Evolutionary conservation across 2,329 filamentous ascomycete genomes (phyloP), one percentile per base, ranked within the genome.

Genomic region (Davidsoniella neocaledoniae): DNA sequence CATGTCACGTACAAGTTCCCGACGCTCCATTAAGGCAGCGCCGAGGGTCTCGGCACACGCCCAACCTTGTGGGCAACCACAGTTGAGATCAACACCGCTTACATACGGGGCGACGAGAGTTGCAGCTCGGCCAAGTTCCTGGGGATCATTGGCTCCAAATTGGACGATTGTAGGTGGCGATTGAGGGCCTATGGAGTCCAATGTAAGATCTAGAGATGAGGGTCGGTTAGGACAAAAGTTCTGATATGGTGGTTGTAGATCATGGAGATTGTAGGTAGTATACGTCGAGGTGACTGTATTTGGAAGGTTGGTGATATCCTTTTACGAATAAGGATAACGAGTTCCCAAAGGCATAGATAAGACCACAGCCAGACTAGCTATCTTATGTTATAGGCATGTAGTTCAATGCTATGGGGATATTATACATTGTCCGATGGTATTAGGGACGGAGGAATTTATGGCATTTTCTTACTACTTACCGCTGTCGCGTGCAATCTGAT

Each of bases 41-140:
- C 81, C 81, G 2, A 85, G 68, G 1, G 69, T 75, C 60, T 80
- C 77, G 40, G 78, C 74, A 57, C 81, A 81, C 0, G 81, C 80
- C 81, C 81, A 84, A 5, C 74, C 74, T 62, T 85, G 81, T 6
- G 81, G 81, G 58, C 81, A 85, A 9, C 81, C 81, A 61, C 81
- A 85, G 64, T 84, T 84, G 39, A 84, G 67, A 57, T 84, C 78
- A 2, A 84, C 71, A 54, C 81, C 81, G 57, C 72, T 72, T 48
- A 76, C 73, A 59, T 67, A 76, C 2, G 79, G 79, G 0, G 71
- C 73, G 2, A 77, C 75, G 44, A 84, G 70, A 19, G 72, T 68
- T 0, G 79, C 72, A 9, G 80, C 78, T 26, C 79, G 71, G 12
- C 75, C 68, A 42, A 84, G 68, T 59, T 85, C 81, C 3, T 68